Evolutionary conservation across 1,139 yeast species (phyloP), one percentile per base, ranked within the genome.

Genomic region (Pneumocystis carinii): DNA sequence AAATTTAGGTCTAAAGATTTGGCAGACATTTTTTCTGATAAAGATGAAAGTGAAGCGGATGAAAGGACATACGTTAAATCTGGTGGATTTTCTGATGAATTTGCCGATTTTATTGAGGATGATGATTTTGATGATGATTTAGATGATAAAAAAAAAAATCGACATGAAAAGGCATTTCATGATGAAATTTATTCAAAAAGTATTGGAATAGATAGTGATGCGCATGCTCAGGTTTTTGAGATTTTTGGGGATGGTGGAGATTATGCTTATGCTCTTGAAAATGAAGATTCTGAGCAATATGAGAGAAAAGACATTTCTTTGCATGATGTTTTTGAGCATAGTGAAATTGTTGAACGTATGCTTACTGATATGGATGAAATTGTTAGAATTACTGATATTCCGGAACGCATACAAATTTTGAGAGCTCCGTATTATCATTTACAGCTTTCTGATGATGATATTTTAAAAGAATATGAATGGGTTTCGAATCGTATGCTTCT

Each of bases 231-330:
- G 72, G 81, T 92, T 70, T 90, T 84, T 71, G 98, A 92, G 73
- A 90, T 92, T 10, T 92, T 92, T 72, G 99, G 99, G 66, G 94
- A 90, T 73, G 99, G 98, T 60, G 92, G 86, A 66, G 97, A 90
- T 72, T 92, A 92, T 74, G 97, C 89, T 66, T 92, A 97, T 97
- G 98, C 98, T 1, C 78, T 94, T 66, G 97, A 89, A 70, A 75
- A 76, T 41, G 76, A 72, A 36, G 78, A 75, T 8, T 73, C 72
- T 35, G 71, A 71, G 17, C 68, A 67, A n/a, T 80, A 76, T 6
- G 41, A 27, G 27, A 76, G 75, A 48, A 82, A 81, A 12, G 81
- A 79, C 58, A 76, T 80, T 39, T 79, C 80, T 67, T 79, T 92
- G 69, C 86, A 87, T 69, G 96, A 92, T 71, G 95, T 92, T 53